Conservation (phyloP, 768 basidiomycete genomes). For the Tylopilus intermedius region DNA sequence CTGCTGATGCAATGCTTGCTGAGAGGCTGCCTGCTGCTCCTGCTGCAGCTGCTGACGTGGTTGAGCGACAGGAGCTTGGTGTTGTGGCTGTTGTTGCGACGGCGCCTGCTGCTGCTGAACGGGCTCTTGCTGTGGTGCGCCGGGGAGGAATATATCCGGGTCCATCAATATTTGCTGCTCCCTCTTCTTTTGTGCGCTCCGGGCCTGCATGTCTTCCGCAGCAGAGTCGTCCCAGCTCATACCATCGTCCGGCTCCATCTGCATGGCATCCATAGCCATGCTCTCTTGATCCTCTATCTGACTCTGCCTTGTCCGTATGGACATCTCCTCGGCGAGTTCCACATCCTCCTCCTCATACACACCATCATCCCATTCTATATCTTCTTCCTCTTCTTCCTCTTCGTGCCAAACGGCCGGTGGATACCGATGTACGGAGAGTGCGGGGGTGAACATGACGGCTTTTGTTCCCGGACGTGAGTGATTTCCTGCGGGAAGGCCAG, state of each 20-base stretch:
- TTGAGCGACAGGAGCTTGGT: constrained; percentile 26
- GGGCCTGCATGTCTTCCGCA: constrained; percentile 47
- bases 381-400: constrained; percentile 58
- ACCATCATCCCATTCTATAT: constrained; percentile 56
- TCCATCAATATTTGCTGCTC: constrained; percentile 19
- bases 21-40: constrained; percentile 26
- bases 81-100: constrained; percentile 28
- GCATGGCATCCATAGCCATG: constrained; percentile 28
- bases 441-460: constrained; percentile 68
- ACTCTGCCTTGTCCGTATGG: constrained; percentile 36
- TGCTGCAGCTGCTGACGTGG: constrained; percentile 34
- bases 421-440: constrained; percentile 66
- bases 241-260: constrained; percentile 73
- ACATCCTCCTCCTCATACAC: constrained; percentile 67
- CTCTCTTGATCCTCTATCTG: constrained; percentile 28
- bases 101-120: constrained; percentile 6
- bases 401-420: constrained; percentile 82
- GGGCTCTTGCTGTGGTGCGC: constrained; percentile 25
- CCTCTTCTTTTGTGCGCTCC: constrained; percentile 24
- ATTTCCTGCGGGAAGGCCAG: constrained; percentile 31
- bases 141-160: constrained; percentile 36
- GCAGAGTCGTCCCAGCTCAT: constrained; percentile 83
- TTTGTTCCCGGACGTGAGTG: constrained; percentile 30
- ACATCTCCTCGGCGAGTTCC: constrained; percentile 55
- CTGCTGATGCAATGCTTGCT: constrained; percentile 37